Evolutionary conservation across 208 protist genomes (phyloP).

Genomic region (Porcisia deanei): DNA sequence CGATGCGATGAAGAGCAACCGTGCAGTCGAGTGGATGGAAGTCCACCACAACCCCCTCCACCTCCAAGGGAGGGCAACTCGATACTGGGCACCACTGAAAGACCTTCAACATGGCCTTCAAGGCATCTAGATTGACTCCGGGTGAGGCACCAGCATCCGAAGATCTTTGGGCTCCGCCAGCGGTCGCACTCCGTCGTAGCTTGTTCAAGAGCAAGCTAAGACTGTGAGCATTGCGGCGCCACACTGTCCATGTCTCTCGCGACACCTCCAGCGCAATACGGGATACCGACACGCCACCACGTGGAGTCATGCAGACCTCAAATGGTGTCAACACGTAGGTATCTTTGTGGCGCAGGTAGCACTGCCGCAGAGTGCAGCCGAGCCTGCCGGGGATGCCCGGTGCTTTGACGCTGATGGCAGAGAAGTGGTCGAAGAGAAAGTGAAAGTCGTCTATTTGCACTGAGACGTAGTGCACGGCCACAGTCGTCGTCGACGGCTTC

Average conservation of each 20-base stretch:
- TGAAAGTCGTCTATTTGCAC: conserved; percentile 24
- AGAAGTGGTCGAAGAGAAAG: conserved; percentile 30
- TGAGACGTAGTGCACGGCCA: conserved; percentile 15
- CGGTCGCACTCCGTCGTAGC: conserved; percentile 3
- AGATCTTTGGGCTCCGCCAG: background rate
- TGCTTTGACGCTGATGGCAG: conserved; percentile 25
- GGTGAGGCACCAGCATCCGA: conserved; percentile 2
- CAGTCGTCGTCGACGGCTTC: conserved; percentile 15
- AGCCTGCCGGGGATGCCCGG: conserved; percentile 19
- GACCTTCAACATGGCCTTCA: conserved; percentile 11
- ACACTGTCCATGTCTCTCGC: conserved; percentile 30
- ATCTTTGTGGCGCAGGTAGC: conserved; percentile 27
- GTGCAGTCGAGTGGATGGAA: conserved; percentile 32
- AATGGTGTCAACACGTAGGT: conserved; percentile 33
- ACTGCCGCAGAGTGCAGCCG: conserved; percentile 41
- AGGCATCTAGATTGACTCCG: conserved; percentile 3
- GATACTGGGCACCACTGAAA: conserved; percentile 24
- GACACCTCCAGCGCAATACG: conserved; percentile 28
- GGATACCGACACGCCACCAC: conserved; percentile 33
- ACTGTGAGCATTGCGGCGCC: conserved; percentile 22
- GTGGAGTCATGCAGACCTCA: conserved; percentile 32
- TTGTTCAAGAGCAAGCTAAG: conserved; percentile 26
- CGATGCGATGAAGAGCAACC: conserved; percentile 11
- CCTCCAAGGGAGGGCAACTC: conserved; percentile 19
- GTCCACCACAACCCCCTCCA: conserved; percentile 12